Percentiles rank a stretch among this genome's conserved stretches.
phyloP scores from a whole-genome alignment of 1,284 basidiomycete species.

The Sutorius eximius region DNA sequence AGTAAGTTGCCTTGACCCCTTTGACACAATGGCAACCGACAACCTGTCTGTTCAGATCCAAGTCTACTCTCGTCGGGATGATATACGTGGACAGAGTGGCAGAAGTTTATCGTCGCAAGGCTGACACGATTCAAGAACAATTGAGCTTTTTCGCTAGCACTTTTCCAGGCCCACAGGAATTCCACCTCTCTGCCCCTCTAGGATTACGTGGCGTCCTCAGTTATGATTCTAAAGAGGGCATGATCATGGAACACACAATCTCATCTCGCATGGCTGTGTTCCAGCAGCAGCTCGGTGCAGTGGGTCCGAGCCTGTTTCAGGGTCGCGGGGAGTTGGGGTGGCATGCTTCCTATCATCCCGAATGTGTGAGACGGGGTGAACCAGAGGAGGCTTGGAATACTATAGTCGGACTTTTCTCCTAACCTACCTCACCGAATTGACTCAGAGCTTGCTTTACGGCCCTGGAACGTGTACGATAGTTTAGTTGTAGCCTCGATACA shows the following conservation, averaged over 20 bases:
- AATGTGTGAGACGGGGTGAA: neutral
- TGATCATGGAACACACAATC: fast-evolving
- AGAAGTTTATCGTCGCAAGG: neutral
- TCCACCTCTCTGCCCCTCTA: neutral
- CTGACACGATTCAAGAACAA: constrained; percentile 3
- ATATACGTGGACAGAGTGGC: constrained; percentile 24
- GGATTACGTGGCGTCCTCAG: constrained; percentile 16
- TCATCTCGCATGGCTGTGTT: neutral
- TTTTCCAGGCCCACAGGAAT: constrained; percentile 1
- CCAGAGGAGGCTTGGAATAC: constrained; percentile 13
- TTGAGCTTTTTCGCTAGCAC: constrained; percentile 8
- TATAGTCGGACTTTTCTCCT: constrained; percentile 9
- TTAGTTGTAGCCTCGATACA: too few species aligned
- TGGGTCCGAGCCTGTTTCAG: neutral
- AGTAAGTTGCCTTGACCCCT: constrained; percentile 3
- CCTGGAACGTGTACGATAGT: too few species aligned
- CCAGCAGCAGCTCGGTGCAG: neutral
- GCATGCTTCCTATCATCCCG: constrained; percentile 3
- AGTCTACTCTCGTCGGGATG: constrained; percentile 12
- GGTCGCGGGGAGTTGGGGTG: neutral
- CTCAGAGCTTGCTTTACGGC: too few species aligned
- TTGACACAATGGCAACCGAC: neutral
- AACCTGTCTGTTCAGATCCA: constrained; percentile 1
- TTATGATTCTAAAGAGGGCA: neutral
- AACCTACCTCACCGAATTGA: too few species aligned